Evolutionary conservation across 805 yeast genomes (phyloP).

Genomic region (Cyberlindnera maritima): DNA sequence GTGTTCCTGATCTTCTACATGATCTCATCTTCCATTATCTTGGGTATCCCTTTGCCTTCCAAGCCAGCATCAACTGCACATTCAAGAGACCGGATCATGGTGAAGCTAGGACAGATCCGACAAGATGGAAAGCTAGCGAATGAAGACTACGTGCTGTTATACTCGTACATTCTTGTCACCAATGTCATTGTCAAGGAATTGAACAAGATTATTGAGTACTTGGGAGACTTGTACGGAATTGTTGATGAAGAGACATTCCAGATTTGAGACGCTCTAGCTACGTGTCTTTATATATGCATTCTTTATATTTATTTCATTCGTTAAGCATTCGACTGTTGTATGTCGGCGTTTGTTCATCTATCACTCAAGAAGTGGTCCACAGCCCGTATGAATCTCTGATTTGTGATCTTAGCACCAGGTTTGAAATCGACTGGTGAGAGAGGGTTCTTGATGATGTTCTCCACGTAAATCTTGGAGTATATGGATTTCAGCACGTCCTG

Average conservation of each 20-base stretch:
- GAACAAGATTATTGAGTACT: constrained; percentile 49
- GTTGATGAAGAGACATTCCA: constrained; percentile 40
- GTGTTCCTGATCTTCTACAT: constrained; percentile 75
- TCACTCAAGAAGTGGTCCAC: constrained; percentile 16
- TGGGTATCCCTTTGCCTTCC: constrained; percentile 76
- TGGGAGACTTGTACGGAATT: constrained; percentile 62
- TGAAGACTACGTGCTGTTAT: constrained; percentile 74
- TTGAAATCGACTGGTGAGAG: constrained; percentile 57
- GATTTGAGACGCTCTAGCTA: constrained; percentile 7
- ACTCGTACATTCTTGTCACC: constrained; percentile 72
- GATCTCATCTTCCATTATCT: constrained; percentile 69
- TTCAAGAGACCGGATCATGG: constrained; percentile 66
- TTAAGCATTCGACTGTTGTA: neutral
- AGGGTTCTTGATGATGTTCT: constrained; percentile 60
- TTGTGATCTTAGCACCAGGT: constrained; percentile 50
- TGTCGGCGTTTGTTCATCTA: neutral
- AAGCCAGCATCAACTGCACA: constrained; percentile 76
- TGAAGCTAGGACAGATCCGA: constrained; percentile 60
- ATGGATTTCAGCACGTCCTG: constrained; percentile 55
- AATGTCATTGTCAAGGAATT: constrained; percentile 64
- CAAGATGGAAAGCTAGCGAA: constrained; percentile 42
- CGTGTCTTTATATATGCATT: neutral
- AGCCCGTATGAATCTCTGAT: constrained; percentile 44
- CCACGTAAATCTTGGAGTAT: constrained; percentile 57
- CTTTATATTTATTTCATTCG: neutral